phyloP scores from a whole-genome alignment of 768 basidiomycete species.

The Steccherinum ochraceum region DNA sequence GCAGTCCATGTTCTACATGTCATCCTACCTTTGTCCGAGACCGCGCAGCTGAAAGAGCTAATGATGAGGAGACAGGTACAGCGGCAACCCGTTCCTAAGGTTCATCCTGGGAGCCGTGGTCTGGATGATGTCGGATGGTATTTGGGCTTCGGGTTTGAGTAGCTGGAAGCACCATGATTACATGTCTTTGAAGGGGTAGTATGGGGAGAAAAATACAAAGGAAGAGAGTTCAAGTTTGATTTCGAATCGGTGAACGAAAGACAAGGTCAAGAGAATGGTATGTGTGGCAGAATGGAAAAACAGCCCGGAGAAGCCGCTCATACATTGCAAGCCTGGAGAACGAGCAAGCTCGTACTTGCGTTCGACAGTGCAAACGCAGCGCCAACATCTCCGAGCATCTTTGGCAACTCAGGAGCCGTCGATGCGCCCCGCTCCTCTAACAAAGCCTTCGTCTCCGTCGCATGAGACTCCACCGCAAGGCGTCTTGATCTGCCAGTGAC shows the following conservation, averaged over 20 bases:
- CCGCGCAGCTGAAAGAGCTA: too few species aligned
- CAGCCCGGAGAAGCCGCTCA: background rate
- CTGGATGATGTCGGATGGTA: too few species aligned
- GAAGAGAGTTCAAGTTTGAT: too few species aligned
- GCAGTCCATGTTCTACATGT: too few species aligned
- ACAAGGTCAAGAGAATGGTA: background rate
- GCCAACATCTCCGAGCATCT: conserved; percentile 73
- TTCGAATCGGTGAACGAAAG: background rate
- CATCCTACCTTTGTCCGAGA: too few species aligned
- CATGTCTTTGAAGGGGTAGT: too few species aligned
- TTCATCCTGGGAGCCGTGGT: too few species aligned
- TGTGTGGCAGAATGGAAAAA: background rate
- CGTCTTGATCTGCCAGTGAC: conserved; percentile 70
- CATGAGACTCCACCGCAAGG: conserved; percentile 54
- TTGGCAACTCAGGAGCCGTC: conserved; percentile 52
- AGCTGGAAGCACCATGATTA: too few species aligned
- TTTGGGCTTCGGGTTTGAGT: too few species aligned
- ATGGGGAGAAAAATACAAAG: background rate
- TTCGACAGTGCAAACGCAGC: conserved; percentile 58
- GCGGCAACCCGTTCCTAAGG: too few species aligned
- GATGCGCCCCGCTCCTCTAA: conserved; percentile 32
- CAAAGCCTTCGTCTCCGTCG: conserved; percentile 50
- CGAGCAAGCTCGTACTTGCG: conserved; percentile 42
- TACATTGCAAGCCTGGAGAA: conserved; percentile 42
- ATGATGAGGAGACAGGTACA: too few species aligned